phyloP scores from a whole-genome alignment of 345 rosid genomes.

The Citrus medica region DNA sequence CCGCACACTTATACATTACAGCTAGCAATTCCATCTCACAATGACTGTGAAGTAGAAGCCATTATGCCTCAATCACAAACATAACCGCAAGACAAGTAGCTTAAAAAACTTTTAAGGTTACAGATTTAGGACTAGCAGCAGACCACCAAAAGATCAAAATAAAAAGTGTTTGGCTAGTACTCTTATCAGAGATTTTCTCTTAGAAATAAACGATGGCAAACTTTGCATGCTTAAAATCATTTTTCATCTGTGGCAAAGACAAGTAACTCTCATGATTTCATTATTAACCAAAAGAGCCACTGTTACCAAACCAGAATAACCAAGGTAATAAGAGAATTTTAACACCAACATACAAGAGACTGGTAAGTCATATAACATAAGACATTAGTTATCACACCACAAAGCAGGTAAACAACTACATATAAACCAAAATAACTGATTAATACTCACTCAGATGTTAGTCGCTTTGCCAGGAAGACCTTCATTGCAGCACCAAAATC shows the following conservation, averaged over 20 bases:
- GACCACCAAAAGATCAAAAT: neutral
- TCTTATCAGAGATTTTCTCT: neutral
- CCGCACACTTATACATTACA: neutral
- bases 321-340: neutral
- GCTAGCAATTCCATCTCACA: neutral
- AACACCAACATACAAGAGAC: neutral
- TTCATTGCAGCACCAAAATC: constrained; percentile 91
- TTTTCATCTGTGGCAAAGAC: neutral
- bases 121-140: neutral
- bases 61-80: neutral
- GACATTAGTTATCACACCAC: neutral
- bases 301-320: neutral
- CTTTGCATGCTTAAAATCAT: neutral
- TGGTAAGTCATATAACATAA: neutral
- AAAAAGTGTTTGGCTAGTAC: neutral
- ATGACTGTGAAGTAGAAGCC: neutral
- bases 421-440: neutral
- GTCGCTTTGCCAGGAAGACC: constrained; percentile 76
- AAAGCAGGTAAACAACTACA: neutral
- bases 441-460: constrained; percentile 79
- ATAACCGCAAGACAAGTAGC: neutral
- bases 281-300: neutral
- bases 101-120: neutral
- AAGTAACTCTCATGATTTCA: neutral
- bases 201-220: neutral